Evolutionary conservation across 768 basidiomycete species (phyloP), one percentile per base, ranked within the genome.

Genomic region (Jaapia argillacea): DNA sequence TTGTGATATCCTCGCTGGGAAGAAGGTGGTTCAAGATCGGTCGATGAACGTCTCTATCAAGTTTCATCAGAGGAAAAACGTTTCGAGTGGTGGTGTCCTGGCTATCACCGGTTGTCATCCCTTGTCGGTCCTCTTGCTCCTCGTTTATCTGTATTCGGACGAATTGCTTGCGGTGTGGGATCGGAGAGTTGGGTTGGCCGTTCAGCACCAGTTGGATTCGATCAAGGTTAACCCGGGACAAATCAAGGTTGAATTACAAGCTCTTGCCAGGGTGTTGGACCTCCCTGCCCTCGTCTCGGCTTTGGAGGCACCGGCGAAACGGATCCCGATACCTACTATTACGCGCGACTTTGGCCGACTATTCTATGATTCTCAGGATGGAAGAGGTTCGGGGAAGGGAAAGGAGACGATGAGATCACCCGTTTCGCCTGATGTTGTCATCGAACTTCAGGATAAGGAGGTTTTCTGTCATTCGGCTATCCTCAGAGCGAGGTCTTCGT

Each of bases 131-230:
- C 72, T 96, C 13, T 70, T 94, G 18, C 65, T 97, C 16, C 58
- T 96, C 16, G 72, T 79, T 20, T 97, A 91, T 54, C 60, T 97
- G n/a, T 97, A 97, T 60, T 74, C 85, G 1, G 94, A 99, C 57
- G 74, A 80, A 31, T 60, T 93, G 1, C 66, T 88, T 7, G 79
- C 88, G 0, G 59, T 92, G 12, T 93, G 91, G 88, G 92, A 98
- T 57, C 68, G 70, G 10, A 76, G 90, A 14, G 68, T 87, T 7
- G 69, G 63, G 4, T 50, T 62, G 0, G 57, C 63, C 1, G 59
- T 83, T 2, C 65, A 68, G 22, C 55, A 52, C 4, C 61, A 68
- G 18, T 63, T 74, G n/a, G 45, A 55, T 5, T 46, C 38, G 13
- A 45, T 74, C 10, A 70, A 67, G 23, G 59, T 74, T 12, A 66